Evolutionary conservation across 805 yeast species (phyloP).

Genomic region (Candida glaebosa): DNA sequence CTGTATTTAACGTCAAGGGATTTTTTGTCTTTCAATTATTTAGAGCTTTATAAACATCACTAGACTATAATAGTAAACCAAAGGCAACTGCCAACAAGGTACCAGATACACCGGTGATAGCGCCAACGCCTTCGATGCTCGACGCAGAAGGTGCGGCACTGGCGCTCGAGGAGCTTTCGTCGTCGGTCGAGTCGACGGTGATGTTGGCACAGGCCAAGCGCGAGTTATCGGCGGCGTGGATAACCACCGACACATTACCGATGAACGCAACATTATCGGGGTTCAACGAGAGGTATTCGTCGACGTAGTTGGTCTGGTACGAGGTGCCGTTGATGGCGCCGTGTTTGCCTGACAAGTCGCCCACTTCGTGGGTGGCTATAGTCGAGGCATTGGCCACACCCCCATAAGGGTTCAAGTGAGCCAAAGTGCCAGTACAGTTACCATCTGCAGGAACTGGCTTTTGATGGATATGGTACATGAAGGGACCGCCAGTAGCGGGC

Average conservation of each 20-base stretch:
- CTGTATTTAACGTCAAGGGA: too few species aligned
- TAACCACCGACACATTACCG: conserved; percentile 34
- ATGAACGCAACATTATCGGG: conserved; percentile 23
- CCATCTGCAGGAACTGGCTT: conserved; percentile 35
- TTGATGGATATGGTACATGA: conserved; percentile 38
- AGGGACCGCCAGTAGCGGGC: conserved; percentile 36
- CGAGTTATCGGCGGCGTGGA: conserved; percentile 29
- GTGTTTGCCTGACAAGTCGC: conserved; percentile 40
- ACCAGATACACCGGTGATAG: not conserved
- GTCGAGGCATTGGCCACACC: conserved; percentile 25
- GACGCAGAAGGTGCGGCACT: not conserved
- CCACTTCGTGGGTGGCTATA: conserved; percentile 26
- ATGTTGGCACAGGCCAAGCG: conserved; percentile 41
- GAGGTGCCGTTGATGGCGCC: conserved; percentile 31
- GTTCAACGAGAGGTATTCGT: conserved; percentile 31
- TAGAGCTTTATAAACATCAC: too few species aligned
- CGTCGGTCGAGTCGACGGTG: conserved; percentile 12
- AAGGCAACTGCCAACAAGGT: not conserved
- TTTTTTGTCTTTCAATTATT: too few species aligned
- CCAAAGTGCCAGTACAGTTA: conserved; percentile 33
- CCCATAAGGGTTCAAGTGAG: conserved; percentile 37
- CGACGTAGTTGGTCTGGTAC: conserved; percentile 20
- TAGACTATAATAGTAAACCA: not conserved
- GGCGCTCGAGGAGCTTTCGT: not conserved
- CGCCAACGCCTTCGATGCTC: not conserved